These are phyloP conservation scores for Aureobasidium sp. DNA, from an alignment of 2,329 filamentous ascomycete species.

Conservation along the genomic window DNA sequence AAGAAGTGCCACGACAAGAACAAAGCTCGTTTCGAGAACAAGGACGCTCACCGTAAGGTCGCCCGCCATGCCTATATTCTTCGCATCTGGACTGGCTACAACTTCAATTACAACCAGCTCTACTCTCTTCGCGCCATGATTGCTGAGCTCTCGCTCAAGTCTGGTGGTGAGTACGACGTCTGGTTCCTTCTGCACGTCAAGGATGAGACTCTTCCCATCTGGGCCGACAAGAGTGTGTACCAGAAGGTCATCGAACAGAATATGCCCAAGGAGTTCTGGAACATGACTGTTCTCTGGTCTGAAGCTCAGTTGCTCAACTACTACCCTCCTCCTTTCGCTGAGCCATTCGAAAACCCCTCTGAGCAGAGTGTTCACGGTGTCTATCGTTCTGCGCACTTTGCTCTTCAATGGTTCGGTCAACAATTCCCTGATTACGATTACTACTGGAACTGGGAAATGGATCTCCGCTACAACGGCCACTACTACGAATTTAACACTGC, in stretches of 20 bases:
- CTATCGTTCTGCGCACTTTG: conserved; percentile 57
- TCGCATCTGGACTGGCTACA: conserved; percentile 73
- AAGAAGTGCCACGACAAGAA: conserved; percentile 42
- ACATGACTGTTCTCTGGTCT: conserved; percentile 86
- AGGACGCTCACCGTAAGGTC: conserved; percentile 30
- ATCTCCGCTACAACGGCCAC: conserved; percentile 69
- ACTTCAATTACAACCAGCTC: conserved; percentile 70
- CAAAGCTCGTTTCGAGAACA: conserved; percentile 34
- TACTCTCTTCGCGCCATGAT: conserved; percentile 77
- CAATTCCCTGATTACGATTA: conserved; percentile 43
- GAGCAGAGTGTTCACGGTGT: conserved; percentile 70
- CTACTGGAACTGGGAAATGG: conserved; percentile 86
- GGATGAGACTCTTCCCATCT: conserved; percentile 65
- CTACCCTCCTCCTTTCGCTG: conserved; percentile 79
- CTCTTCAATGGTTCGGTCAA: conserved; percentile 44
- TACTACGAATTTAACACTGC: conserved; percentile 72
- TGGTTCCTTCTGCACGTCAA: conserved; percentile 81
- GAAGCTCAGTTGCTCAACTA: conserved; percentile 86
- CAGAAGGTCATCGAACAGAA: conserved; percentile 56
- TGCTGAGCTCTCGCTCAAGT: conserved; percentile 68
- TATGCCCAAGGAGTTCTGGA: conserved; percentile 76
- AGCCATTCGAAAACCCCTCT: conserved; percentile 57
- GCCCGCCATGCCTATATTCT: conserved; percentile 73
- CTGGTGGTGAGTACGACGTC: conserved; percentile 78
- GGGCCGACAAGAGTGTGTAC: conserved; percentile 64